These are phyloP conservation scores for Stagonosporopsis chrysanthemi DNA, from an alignment of 2,329 filamentous ascomycete species.

Conservation along the genomic window DNA sequence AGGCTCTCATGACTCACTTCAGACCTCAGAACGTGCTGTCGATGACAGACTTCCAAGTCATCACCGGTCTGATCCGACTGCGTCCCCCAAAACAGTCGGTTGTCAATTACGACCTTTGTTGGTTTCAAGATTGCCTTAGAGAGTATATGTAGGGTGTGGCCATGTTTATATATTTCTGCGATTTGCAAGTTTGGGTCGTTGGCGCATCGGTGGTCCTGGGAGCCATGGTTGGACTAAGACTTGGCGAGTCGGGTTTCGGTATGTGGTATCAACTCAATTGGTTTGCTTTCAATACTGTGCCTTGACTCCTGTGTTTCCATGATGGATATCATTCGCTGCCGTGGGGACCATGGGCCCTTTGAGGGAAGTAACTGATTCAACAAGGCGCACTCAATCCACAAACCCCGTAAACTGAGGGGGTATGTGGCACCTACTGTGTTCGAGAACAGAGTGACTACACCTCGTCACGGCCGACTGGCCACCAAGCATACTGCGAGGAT, in stretches of 20 bases:
- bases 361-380: neutral
- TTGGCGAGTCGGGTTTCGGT: neutral
- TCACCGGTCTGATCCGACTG: neutral
- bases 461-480: too few relatives aligned
- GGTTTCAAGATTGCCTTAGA: too few relatives aligned
- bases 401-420: neutral
- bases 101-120: too few relatives aligned
- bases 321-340: neutral
- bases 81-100: neutral
- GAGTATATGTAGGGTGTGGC: too few relatives aligned
- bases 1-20: neutral
- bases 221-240: neutral
- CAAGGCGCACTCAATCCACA: neutral
- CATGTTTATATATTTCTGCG: too few relatives aligned
- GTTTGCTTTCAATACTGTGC: too few relatives aligned
- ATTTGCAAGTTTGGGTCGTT: neutral
- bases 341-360: neutral
- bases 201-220: neutral
- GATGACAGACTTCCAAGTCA: constrained; percentile 1
- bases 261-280: neutral
- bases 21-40: constrained; percentile 5
- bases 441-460: too few relatives aligned
- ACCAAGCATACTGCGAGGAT: too few relatives aligned
- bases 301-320: too few relatives aligned
- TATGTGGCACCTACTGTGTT: too few relatives aligned